Evolutionary conservation across 768 basidiomycete species (phyloP).

Genomic region (Leccinum boreale): DNA sequence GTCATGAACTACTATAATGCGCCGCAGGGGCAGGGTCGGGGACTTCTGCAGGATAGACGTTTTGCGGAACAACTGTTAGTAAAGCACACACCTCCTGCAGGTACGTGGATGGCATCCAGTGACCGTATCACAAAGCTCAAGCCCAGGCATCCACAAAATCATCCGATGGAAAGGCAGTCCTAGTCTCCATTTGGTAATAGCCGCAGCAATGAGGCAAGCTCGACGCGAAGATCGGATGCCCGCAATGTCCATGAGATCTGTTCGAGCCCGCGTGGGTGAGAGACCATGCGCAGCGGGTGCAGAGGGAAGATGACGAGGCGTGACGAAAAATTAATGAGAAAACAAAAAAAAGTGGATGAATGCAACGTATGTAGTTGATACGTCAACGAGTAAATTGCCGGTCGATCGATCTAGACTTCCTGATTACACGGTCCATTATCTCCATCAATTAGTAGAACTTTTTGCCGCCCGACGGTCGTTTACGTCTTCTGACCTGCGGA

Average conservation of each 20-base stretch:
- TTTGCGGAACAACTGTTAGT: background rate
- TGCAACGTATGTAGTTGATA: conserved; percentile 4
- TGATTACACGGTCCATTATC: background rate
- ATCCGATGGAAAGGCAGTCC: background rate
- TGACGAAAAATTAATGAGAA: background rate
- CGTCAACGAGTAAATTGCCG: background rate
- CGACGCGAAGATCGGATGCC: background rate
- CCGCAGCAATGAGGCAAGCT: background rate
- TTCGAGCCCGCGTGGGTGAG: background rate
- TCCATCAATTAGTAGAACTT: conserved; percentile 3
- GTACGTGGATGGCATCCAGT: background rate
- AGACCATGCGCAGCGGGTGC: background rate
- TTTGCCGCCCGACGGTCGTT: background rate
- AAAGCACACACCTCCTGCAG: background rate
- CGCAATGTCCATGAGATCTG: background rate
- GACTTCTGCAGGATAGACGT: background rate
- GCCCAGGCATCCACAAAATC: background rate
- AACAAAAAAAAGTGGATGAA: background rate
- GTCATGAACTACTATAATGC: conserved; percentile 14
- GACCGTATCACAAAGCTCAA: background rate
- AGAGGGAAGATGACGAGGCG: background rate
- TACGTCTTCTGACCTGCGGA: conserved; percentile 18
- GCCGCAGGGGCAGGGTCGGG: background rate
- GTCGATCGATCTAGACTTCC: background rate
- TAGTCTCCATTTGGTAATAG: background rate